Base-by-base conservation (phyloP, 2,329 filamentous ascomycete genomes). In the Aspergillus hortae region DNA sequence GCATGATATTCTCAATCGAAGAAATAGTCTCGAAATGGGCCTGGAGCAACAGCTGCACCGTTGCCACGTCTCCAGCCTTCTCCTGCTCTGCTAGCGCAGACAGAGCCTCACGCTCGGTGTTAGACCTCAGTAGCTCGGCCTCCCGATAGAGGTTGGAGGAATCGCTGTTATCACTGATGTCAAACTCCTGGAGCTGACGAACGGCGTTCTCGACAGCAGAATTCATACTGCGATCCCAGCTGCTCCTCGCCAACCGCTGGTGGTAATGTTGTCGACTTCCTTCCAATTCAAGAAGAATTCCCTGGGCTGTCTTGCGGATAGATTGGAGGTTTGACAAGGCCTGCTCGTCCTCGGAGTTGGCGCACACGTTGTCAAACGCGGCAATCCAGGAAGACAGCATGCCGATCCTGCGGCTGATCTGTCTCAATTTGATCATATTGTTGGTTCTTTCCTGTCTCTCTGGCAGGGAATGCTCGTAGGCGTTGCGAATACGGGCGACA, bases 1-100 rank as follows among this genome's bases (percentile, higher is more conserved):
- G 78, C 60, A 92, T 82, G 21, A 94, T 89, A 59, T 90, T 88
- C 49, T 87, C 85, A 49, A 99, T 82, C 0, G 91, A 90, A 4
- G 89, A 79, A 55, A 97, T 82, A 2, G 92, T 92, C 63, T 96
- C 92, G 61, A 99, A 95, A 64, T 97, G 92, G 11, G 92, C 90
- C 48, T 88, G 87, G 10, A 97, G 81, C 49, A 99, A 80, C 46
- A 89, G 82, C 70, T 96, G 92, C 64, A 96, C 80, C 58, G 89
- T 83, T 15, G 82, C 84, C 17, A 86, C 83, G 66, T 96, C 91
- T 11, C 87, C 88, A 23, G 81, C 79, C 73, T 87, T 92, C 56
- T 97, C 92, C 63, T 94, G 86, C 49, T 97, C 91, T 10, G 91
- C 71, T 17, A 96, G 83, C 48, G 90, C 85, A 11, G 81, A 76